Conservation (phyloP, 139 green algal species). For the Chlamydomonas asymmetrica region DNA sequence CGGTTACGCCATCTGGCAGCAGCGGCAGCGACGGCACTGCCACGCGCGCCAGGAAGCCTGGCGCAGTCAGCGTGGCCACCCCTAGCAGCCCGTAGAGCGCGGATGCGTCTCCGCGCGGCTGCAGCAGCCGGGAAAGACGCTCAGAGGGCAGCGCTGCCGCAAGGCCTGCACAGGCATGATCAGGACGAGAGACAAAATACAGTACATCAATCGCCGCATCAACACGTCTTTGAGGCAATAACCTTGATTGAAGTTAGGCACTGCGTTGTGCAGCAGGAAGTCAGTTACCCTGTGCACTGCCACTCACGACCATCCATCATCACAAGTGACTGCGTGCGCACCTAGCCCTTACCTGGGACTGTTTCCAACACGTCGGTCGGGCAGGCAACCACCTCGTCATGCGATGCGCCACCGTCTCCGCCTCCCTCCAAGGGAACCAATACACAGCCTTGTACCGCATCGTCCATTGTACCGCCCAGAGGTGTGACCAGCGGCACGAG, state of each 20-base stretch:
- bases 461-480: too few relatives aligned
- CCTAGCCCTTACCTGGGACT: slow-evolving; percentile 25
- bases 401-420: not conserved
- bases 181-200: too few relatives aligned
- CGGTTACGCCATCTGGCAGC: slow-evolving; percentile 16
- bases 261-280: too few relatives aligned
- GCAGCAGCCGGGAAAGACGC: slow-evolving; percentile 20
- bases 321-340: too few relatives aligned
- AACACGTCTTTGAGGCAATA: too few relatives aligned
- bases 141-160: slow-evolving; percentile 14
- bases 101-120: slow-evolving; percentile 6
- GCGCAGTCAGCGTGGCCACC: slow-evolving; percentile 29
- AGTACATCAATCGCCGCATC: too few relatives aligned
- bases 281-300: too few relatives aligned
- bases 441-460: too few relatives aligned
- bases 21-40: slow-evolving; percentile 35
- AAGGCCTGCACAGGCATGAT: slow-evolving; percentile 21
- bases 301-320: too few relatives aligned
- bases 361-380: slow-evolving; percentile 8
- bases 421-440: not conserved
- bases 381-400: slow-evolving; percentile 4
- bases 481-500: too few relatives aligned
- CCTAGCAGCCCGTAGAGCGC: slow-evolving; percentile 45
- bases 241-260: too few relatives aligned
- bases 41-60: slow-evolving; percentile 25